Evolutionary conservation across 495 filamentous ascomycete genomes (phyloP), one percentile per base, ranked within the genome.

Genomic region (Lophium mytilinum): DNA sequence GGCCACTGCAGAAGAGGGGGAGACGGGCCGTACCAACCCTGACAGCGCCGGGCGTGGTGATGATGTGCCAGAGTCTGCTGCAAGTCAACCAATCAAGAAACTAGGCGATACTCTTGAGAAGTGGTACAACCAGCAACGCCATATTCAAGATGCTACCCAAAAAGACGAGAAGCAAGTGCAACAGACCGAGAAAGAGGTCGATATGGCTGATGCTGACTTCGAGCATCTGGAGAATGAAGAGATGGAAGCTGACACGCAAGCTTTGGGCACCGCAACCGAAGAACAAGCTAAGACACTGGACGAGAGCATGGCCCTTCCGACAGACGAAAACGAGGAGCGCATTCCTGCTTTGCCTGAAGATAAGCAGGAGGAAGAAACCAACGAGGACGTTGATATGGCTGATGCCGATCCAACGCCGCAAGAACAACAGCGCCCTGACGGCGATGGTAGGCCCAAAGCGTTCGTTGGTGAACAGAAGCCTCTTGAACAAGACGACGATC

Each of bases 41-140:
- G 56, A 64, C 19, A 42, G 55, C 52, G 51, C 33, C 11, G 43
- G 57, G 15, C 36, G 52, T 3, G 61, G 48, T 1, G 58, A 65
- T 40, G 69, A 74, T 55, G 50, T 18, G 3, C 52, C 68, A 46
- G 65, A 63, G 9, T 64, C 64, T 47, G 34, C 37, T 7, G 62
- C 70, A 15, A 57, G 69, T 18, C 76, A 86, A 52, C 83, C 89
- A 1, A 95, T 95, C 76, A 89, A 92, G 73, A 92, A 93, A 58
- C 78, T 99, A 53, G 94, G 94, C 1, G 89, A 96, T 73, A 84
- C 86, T 18, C 77, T 99, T n/a, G 91, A 96, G 63, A 77, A 84
- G 60, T 99, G 91, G 90, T 89, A 96, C 69, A 82, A 85, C 40
- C 84, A 83, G 60, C 87, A 91, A 61, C 77, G 80, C 30, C 82